Evolutionary conservation across 192 early-diverging fungal genomes (phyloP), one percentile per base, ranked within the genome.

Genomic region (Entrophospora sp.): DNA sequence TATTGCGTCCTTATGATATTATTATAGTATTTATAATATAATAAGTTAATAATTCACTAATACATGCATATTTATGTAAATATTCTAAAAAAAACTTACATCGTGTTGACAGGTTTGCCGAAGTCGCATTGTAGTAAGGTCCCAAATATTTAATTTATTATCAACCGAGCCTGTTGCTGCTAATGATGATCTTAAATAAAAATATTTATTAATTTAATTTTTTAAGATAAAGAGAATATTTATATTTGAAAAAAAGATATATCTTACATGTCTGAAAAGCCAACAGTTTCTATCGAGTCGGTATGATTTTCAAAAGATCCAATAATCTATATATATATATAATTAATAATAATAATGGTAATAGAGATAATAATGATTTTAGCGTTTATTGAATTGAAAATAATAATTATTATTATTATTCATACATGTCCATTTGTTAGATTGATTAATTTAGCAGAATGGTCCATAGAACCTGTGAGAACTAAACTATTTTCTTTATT

Each of bases 101-200:
- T 90, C 83, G 73, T 99, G 96, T 18, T 77, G 68, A 30, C 90
- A 75, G 16, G 89, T 90, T 13, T 87, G 78, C n/a, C 95, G 88
- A 35, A 94, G 77, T 36, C 87, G 85, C 77, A 90, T 80, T 0
- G 84, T 85, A 55, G 81, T 83, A n/a, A 91, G 75, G 64, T 99
- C 97, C 93, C 95, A 97, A 64, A 99, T 83, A 43, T 81, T 88
- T 46, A 99, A 73, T 32, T 81, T 83, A n/a, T 91, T 90, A 74
- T 97, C 95, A 16, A 94, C 81, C 0, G 90, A 91, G 2, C 85
- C 91, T 4, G 91, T 92, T 0, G 93, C 91, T 6, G 87, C 91
- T 58, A 96, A 65, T 5, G 89, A 81, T 52, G 85, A 73, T 34
- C 79, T 78, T 71, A 69, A 38, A 24, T 35, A 35, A 18, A n/a